Percentiles rank a stretch among this genome's conserved stretches.
Evolutionary conservation across 2,329 filamentous ascomycete species (phyloP).

Genomic region (Apiospora arundinis): DNA sequence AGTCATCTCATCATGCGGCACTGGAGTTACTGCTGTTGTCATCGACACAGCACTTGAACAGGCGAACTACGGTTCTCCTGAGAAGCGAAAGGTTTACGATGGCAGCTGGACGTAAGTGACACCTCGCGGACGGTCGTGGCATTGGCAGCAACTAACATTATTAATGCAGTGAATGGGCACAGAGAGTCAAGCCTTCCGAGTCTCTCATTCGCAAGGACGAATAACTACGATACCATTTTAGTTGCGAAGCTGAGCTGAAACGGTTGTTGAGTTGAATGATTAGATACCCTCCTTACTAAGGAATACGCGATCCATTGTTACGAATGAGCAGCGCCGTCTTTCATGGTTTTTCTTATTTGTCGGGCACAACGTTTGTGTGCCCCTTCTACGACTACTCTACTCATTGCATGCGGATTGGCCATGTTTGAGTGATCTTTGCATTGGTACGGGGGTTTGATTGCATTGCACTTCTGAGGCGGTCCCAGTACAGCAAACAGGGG

Average conservation of each 20-base stretch:
- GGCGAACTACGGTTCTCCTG: conserved; percentile 73
- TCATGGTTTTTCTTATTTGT: not conserved
- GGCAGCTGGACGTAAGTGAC: conserved; percentile 93
- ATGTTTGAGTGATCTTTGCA: not conserved
- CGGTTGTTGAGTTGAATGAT: conserved; percentile 27
- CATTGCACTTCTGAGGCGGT: not conserved
- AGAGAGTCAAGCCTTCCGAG: conserved; percentile 66
- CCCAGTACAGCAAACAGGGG: not conserved
- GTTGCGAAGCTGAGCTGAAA: conserved; percentile 8
- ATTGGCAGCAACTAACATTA: conserved; percentile 35
- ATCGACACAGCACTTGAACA: conserved; percentile 86
- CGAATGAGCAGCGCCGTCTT: conserved; percentile 12
- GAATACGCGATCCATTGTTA: conserved; percentile 20
- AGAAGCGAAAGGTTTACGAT: conserved; percentile 82
- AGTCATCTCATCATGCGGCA: conserved; percentile 89
- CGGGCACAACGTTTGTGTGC: not conserved
- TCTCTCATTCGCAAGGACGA: conserved; percentile 64
- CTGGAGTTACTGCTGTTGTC: conserved; percentile 90
- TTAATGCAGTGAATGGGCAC: conserved; percentile 66
- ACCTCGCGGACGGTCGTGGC: not conserved
- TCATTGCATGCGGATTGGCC: conserved; percentile 20
- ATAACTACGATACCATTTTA: conserved; percentile 3
- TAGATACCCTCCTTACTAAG: conserved; percentile 35
- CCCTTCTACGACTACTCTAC: conserved; percentile 6
- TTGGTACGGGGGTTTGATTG: not conserved